Conservation (phyloP, 805 yeast genomes). For the Saturnispora hagleri region DNA sequence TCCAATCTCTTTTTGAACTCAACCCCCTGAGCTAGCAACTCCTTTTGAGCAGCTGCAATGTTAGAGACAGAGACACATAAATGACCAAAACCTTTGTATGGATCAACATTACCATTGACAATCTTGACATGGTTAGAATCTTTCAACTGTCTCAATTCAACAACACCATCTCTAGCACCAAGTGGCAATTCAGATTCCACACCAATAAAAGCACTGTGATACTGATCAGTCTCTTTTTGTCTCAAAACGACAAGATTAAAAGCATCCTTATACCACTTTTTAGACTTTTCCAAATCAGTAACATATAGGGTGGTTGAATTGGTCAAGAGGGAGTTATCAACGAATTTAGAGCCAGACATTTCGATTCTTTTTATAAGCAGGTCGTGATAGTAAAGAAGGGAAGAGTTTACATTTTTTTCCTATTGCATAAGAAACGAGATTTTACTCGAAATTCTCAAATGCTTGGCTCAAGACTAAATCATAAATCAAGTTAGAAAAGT, state of each 20-base stretch:
- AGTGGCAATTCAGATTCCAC: conserved; percentile 36
- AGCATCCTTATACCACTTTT: conserved; percentile 62
- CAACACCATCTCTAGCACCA: conserved; percentile 49
- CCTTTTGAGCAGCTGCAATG: conserved; percentile 50
- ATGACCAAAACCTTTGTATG: conserved; percentile 90
- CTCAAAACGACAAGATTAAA: conserved; percentile 64
- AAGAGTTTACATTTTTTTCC: neutral
- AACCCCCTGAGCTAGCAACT: conserved; percentile 54
- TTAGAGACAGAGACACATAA: conserved; percentile 82
- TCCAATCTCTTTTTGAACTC: conserved; percentile 70
- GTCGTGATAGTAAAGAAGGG: neutral
- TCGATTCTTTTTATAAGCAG: neutral
- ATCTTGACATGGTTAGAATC: conserved; percentile 40
- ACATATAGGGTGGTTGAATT: conserved; percentile 77
- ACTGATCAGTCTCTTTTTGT: conserved; percentile 45
- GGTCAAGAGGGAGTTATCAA: conserved; percentile 32
- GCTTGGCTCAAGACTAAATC: no score
- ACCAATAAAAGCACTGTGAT: conserved; percentile 62
- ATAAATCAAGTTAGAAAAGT: no score
- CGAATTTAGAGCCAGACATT: neutral
- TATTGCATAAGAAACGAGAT: neutral
- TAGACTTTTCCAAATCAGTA: conserved; percentile 66
- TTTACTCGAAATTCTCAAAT: no score
- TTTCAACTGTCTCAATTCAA: conserved; percentile 75
- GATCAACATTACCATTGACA: conserved; percentile 78